A percentile compares a stretch with the other conserved stretches of the same genome.
These are phyloP conservation scores for Salvia rosmarinus DNA, from an alignment of 257 asterid species.

Conservation along the genomic window DNA sequence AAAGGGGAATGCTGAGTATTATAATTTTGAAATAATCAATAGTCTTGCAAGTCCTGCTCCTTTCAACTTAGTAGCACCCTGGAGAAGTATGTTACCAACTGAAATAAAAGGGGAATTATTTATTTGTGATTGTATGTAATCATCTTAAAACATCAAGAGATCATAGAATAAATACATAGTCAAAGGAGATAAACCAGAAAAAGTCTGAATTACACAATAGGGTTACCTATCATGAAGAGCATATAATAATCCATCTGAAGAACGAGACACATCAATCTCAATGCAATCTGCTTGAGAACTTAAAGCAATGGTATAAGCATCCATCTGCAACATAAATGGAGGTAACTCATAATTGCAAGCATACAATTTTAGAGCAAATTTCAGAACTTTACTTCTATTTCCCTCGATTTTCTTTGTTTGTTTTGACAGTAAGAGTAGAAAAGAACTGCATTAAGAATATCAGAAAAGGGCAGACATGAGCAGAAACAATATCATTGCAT, in stretches of 20 bases:
- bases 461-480: background rate
- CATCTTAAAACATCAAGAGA: slow-evolving; percentile 8
- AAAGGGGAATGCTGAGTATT: background rate
- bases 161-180: background rate
- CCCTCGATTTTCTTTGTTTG: slow-evolving; percentile 3
- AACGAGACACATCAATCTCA: slow-evolving; percentile 95
- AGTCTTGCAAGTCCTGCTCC: slow-evolving; percentile 14
- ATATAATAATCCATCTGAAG: slow-evolving; percentile 83
- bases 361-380: slow-evolving; percentile 8
- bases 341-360: slow-evolving; percentile 11
- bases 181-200: slow-evolving; percentile 28
- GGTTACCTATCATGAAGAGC: slow-evolving; percentile 96
- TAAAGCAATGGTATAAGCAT: slow-evolving; percentile 71
- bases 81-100: background rate
- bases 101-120: background rate
- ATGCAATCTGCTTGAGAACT: slow-evolving; percentile 84
- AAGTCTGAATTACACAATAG: slow-evolving; percentile 22
- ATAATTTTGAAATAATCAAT: background rate
- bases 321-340: slow-evolving; percentile 55
- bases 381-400: background rate
- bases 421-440: background rate
- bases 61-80: slow-evolving; percentile 7
- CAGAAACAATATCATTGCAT: slow-evolving; percentile 9
- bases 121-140: background rate
- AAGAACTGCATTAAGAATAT: background rate